These are phyloP conservation scores for Musa itinerans DNA, from an alignment of 176 grass and related monocot species.

Conservation along the genomic window DNA sequence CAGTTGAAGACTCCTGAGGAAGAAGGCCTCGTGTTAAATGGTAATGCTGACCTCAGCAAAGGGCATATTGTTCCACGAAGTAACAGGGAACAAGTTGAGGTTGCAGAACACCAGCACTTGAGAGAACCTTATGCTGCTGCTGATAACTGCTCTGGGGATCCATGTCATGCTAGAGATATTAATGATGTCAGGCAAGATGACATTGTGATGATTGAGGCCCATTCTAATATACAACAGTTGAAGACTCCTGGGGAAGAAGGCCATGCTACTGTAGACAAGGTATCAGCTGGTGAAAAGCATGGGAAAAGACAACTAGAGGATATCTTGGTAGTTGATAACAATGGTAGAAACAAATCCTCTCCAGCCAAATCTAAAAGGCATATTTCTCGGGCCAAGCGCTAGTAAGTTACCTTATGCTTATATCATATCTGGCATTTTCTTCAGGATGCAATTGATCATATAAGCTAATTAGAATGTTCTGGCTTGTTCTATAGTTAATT, in stretches of 20 bases:
- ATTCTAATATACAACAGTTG: constrained; percentile 13
- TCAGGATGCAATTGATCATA: no score
- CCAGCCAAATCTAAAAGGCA: no score
- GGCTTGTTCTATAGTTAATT: no score
- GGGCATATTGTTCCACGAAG: constrained; percentile 9
- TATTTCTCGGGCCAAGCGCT: no score
- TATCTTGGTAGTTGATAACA: background rate
- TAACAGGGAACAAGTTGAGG: constrained; percentile 13
- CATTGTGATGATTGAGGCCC: constrained; percentile 1
- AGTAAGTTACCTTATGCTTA: no score
- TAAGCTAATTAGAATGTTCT: no score
- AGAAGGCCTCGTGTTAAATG: constrained; percentile 19
- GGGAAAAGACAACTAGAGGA: no score
- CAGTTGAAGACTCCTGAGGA: constrained; percentile 21
- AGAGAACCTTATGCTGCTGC: constrained; percentile 20
- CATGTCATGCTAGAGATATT: constrained; percentile 15
- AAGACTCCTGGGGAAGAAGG: constrained; percentile 26
- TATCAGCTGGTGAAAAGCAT: no score
- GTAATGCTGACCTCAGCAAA: constrained; percentile 8
- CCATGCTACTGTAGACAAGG: constrained; percentile 14
- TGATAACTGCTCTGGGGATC: constrained; percentile 11
- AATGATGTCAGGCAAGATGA: constrained; percentile 14
- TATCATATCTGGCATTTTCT: no score
- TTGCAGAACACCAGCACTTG: constrained; percentile 10
- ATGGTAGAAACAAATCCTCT: constrained; percentile 12